These are phyloP conservation scores for Malassezia nana DNA, from an alignment of 1,284 basidiomycete genomes.

Conservation along the genomic window DNA sequence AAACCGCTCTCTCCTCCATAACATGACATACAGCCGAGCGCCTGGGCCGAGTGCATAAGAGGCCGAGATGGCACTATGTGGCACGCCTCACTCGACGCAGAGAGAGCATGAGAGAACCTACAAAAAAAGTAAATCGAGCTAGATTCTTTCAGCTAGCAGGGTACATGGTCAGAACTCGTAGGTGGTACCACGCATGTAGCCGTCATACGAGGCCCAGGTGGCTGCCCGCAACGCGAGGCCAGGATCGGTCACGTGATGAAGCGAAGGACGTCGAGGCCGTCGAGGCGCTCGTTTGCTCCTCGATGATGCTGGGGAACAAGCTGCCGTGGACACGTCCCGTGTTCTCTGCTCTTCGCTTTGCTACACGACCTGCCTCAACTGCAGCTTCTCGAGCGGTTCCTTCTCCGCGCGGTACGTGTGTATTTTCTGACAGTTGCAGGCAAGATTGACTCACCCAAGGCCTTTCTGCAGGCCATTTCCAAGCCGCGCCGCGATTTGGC, in stretches of 20 bases:
- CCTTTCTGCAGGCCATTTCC: conserved; percentile 66
- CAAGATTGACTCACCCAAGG: conserved; percentile 9
- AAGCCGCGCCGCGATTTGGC: conserved; percentile 59
- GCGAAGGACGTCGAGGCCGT: not conserved
- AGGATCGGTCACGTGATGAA: conserved; percentile 10
- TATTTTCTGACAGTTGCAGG: not conserved
- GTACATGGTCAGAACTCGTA: too few relatives aligned
- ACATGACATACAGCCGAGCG: too few relatives aligned
- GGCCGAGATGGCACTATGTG: too few relatives aligned
- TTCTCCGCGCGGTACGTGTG: conserved; percentile 7
- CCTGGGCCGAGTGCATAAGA: too few relatives aligned
- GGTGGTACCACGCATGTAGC: too few relatives aligned
- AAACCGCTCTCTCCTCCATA: too few relatives aligned
- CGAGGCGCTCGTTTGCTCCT: not conserved
- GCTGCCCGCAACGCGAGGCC: too few relatives aligned
- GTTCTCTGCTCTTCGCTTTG: not conserved
- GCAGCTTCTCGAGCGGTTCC: conserved; percentile 1
- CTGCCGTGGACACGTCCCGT: not conserved
- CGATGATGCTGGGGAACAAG: not conserved
- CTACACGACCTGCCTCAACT: conserved; percentile 1
- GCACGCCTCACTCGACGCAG: too few relatives aligned
- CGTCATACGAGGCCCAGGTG: too few relatives aligned
- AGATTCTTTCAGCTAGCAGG: too few relatives aligned
- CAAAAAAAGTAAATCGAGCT: too few relatives aligned
- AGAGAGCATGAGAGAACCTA: too few relatives aligned